phyloP scores from a whole-genome alignment of 2,329 filamentous ascomycete genomes.

The Dryadomyces sulphureus region DNA sequence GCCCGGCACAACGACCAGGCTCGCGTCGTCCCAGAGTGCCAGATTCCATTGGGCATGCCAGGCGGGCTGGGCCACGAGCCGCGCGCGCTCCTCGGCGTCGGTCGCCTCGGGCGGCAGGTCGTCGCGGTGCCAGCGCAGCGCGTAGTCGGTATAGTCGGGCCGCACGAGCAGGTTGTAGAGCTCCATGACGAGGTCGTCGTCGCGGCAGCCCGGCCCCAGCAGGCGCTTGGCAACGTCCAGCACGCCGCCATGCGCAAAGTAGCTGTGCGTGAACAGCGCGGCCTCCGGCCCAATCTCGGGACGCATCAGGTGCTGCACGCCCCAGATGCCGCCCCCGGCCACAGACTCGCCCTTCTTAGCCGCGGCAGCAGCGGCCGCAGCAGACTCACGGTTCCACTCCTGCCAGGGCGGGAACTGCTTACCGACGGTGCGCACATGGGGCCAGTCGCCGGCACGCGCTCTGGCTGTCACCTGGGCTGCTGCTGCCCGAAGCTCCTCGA shows the following conservation, averaged over 20 bases:
- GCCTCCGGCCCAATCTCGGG: conserved; percentile 47
- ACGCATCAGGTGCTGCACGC: conserved; percentile 73
- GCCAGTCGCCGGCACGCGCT: conserved; percentile 61
- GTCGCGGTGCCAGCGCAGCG: conserved; percentile 73
- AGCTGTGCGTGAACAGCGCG: conserved; percentile 47
- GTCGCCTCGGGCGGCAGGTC: conserved; percentile 56
- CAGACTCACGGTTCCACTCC: conserved; percentile 22
- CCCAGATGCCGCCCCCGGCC: conserved; percentile 53
- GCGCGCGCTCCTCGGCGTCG: conserved; percentile 48
- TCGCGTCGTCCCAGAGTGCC: conserved; percentile 60
- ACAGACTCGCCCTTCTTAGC: background rate
- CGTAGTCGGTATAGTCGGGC: conserved; percentile 50
- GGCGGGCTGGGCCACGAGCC: conserved; percentile 40
- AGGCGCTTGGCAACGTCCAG: conserved; percentile 50
- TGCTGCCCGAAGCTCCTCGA: conserved; percentile 45
- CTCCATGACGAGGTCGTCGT: conserved; percentile 66
- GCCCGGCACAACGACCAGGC: conserved; percentile 62
- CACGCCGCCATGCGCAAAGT: conserved; percentile 54
- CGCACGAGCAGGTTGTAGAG: conserved; percentile 74
- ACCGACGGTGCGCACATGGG: conserved; percentile 66
- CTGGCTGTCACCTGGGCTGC: conserved; percentile 40
- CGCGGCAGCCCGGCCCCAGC: conserved; percentile 31
- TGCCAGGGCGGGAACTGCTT: conserved; percentile 88
- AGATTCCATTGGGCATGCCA: conserved; percentile 82
- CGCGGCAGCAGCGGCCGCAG: conserved; percentile 10